Evolutionary conservation across 2,329 filamentous ascomycete genomes (phyloP).

Genomic region (Phialophora expanda): DNA sequence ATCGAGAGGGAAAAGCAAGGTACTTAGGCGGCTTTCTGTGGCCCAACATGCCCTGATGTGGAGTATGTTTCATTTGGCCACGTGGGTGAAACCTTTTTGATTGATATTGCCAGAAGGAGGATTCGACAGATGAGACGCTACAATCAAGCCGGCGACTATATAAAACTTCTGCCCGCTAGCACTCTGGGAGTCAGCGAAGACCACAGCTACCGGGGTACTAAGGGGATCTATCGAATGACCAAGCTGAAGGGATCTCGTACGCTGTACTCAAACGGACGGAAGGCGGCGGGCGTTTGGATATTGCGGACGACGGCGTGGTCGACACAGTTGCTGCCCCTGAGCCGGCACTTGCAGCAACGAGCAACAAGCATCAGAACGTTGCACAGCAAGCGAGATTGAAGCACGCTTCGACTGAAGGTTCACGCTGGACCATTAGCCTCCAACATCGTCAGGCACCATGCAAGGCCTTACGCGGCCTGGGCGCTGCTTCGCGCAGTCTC

Average conservation of each 20-base stretch:
- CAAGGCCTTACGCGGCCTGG: too few relatives aligned
- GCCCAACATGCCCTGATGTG: background rate
- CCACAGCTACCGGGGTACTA: background rate
- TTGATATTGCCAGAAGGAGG: conserved; percentile 1
- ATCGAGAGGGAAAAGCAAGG: conserved; percentile 5
- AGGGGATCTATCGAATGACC: background rate
- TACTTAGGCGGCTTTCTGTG: conserved; percentile 1
- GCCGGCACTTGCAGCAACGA: background rate
- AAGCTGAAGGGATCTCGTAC: background rate
- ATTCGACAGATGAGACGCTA: background rate
- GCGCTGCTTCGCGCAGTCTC: background rate
- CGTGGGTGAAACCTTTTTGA: conserved; percentile 4
- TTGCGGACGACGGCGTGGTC: background rate
- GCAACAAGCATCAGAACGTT: background rate
- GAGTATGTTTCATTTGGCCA: background rate
- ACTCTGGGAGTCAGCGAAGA: background rate
- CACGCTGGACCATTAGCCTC: background rate
- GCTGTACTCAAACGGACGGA: background rate
- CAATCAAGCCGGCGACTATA: background rate
- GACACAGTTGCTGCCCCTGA: background rate
- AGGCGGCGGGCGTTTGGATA: background rate
- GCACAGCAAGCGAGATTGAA: background rate
- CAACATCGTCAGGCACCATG: background rate
- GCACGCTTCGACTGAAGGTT: background rate
- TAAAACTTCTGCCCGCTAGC: background rate